Percentiles rank a stretch among this genome's conserved stretches.
Conservation (phyloP, 2,329 filamentous ascomycete genomes). For the Botrytis squamosa region DNA sequence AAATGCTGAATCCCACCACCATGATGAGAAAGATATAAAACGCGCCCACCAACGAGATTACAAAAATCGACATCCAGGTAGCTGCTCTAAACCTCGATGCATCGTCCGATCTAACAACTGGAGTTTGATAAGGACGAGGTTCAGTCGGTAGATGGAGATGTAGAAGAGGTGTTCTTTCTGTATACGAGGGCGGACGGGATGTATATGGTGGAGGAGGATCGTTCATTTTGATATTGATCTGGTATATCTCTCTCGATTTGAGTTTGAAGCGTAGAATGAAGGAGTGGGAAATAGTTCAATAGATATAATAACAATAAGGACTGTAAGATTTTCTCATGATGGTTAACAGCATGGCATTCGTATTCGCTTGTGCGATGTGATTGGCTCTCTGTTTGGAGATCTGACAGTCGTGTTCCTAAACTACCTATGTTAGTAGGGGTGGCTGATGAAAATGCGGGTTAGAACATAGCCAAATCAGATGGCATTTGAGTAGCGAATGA, state of each 20-base stretch:
- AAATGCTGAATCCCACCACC: background rate
- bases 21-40: background rate
- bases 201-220: background rate
- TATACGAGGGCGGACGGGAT: background rate
- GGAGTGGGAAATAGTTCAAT: background rate
- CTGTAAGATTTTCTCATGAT: background rate
- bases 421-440: background rate
- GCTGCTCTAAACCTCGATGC: background rate
- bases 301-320: background rate
- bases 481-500: background rate
- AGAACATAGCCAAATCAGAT: background rate
- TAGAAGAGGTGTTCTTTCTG: background rate
- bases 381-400: background rate
- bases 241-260: background rate
- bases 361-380: background rate
- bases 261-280: background rate
- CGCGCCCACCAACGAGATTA: background rate
- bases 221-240: background rate
- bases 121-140: background rate
- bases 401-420: background rate
- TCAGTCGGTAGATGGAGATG: background rate
- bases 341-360: background rate
- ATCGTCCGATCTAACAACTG: background rate
- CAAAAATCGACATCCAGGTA: background rate
- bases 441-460: background rate